These are phyloP conservation scores for Sporormia fimetaria DNA, from an alignment of 495 filamentous ascomycete species.

Conservation along the genomic window DNA sequence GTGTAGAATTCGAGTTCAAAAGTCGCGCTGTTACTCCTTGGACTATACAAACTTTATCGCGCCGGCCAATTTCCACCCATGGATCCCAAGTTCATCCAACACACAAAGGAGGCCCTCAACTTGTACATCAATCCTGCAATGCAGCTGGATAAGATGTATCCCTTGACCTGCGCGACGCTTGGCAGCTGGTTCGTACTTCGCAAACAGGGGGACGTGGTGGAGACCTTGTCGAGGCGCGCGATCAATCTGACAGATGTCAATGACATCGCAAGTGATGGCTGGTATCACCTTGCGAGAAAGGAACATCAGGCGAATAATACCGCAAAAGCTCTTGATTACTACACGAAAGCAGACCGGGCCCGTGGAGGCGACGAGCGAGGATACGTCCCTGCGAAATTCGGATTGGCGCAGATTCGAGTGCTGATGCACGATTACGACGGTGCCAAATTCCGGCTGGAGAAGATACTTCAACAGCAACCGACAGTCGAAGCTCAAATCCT, in stretches of 20 bases:
- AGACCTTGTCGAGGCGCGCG: constrained; percentile 78
- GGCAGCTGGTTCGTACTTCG: constrained; percentile 75
- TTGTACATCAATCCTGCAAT: constrained; percentile 88
- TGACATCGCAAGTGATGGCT: constrained; percentile 88
- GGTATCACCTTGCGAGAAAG: constrained; percentile 85
- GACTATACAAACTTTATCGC: constrained; percentile 73
- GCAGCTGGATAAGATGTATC: constrained; percentile 87
- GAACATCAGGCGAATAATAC: constrained; percentile 63
- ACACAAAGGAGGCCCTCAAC: constrained; percentile 89
- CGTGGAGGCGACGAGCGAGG: constrained; percentile 78
- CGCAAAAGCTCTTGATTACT: constrained; percentile 64
- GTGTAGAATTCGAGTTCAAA: constrained; percentile 71
- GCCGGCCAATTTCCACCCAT: constrained; percentile 69
- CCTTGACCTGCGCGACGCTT: constrained; percentile 81
- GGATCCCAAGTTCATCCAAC: constrained; percentile 59
- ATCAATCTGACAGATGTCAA: constrained; percentile 93
- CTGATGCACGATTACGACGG: constrained; percentile 73
- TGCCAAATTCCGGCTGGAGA: constrained; percentile 87
- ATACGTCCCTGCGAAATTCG: constrained; percentile 86
- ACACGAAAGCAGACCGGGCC: constrained; percentile 76
- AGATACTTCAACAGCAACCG: constrained; percentile 75
- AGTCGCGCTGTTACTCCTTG: constrained; percentile 79
- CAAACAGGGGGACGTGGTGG: constrained; percentile 64
- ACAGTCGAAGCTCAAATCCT: constrained; percentile 85
- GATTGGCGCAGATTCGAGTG: constrained; percentile 75